Evolutionary conservation across 345 rosid species (phyloP).

Genomic region (Eucalyptus erythrocorys): DNA sequence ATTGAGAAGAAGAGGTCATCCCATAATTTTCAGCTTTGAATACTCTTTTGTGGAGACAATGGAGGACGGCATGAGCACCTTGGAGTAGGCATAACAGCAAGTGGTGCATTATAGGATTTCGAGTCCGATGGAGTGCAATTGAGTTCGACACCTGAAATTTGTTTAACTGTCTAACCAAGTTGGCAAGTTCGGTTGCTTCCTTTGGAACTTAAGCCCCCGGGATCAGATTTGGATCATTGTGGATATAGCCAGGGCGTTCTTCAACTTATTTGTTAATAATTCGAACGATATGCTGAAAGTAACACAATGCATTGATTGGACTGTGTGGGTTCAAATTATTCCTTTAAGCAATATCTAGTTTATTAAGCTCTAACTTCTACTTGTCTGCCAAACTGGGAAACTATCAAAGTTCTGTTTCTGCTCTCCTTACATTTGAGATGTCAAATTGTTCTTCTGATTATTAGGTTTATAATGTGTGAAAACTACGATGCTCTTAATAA

Average conservation of each 20-base stretch:
- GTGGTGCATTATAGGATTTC: not conserved
- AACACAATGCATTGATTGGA: not conserved
- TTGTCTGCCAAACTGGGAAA: not conserved
- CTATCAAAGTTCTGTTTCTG: not conserved
- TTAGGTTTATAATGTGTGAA: not conserved
- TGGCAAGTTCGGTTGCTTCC: not conserved
- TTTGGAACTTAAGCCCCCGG: not conserved
- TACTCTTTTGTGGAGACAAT: not conserved
- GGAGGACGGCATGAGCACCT: not conserved
- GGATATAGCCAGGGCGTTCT: not conserved
- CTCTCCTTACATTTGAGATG: not conserved
- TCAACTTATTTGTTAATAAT: not conserved
- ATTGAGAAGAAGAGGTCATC: not conserved
- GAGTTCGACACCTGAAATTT: not conserved
- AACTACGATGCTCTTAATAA: not conserved
- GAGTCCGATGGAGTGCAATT: not conserved
- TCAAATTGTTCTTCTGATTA: not conserved
- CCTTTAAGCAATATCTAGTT: not conserved
- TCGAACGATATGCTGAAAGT: not conserved
- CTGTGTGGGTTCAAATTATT: not conserved
- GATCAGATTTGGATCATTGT: not conserved
- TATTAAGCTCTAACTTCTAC: not conserved
- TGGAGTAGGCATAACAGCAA: not conserved
- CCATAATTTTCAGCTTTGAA: not conserved
- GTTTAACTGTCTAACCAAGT: not conserved